A percentile compares a stretch with the other conserved stretches of the same genome.
phyloP scores from a whole-genome alignment of 2,329 filamentous ascomycete species.

The Madurella mycetomatis region DNA sequence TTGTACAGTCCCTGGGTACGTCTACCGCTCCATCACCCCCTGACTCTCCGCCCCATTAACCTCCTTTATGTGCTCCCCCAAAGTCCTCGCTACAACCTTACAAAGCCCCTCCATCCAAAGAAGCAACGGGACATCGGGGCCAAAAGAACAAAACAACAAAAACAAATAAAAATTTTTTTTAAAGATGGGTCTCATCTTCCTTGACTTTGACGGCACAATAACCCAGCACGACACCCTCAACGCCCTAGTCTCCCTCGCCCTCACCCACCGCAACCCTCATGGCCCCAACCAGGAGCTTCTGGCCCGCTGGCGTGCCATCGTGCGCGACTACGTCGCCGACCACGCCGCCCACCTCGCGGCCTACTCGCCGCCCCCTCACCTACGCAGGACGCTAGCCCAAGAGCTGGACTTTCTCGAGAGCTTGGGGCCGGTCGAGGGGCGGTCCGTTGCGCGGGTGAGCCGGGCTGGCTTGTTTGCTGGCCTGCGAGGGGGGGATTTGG shows the following conservation, averaged over 20 bases:
- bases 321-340: conserved; percentile 43
- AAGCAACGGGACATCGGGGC: too few relatives aligned
- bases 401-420: conserved; percentile 43
- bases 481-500: conserved; percentile 32
- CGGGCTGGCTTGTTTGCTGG: conserved; percentile 42
- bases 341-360: conserved; percentile 25
- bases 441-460: conserved; percentile 43
- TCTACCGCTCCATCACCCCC: too few relatives aligned
- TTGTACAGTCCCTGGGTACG: too few relatives aligned
- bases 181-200: conserved; percentile 36
- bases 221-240: conserved; percentile 51
- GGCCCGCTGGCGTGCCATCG: conserved; percentile 33
- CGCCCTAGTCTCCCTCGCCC: conserved; percentile 42
- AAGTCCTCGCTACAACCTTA: too few relatives aligned
- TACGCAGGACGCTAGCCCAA: conserved; percentile 34
- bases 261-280: conserved; percentile 24
- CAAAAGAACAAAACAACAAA: neutral
- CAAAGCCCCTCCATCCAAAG: too few relatives aligned
- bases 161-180: too few relatives aligned
- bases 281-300: neutral
- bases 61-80: too few relatives aligned
- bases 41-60: too few relatives aligned
- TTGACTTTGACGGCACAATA: conserved; percentile 59
- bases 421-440: conserved; percentile 41
- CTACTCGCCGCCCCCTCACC: conserved; percentile 30